Evolutionary conservation across 2,329 filamentous ascomycete genomes (phyloP).

Genomic region (Metarhizium guizhouense): DNA sequence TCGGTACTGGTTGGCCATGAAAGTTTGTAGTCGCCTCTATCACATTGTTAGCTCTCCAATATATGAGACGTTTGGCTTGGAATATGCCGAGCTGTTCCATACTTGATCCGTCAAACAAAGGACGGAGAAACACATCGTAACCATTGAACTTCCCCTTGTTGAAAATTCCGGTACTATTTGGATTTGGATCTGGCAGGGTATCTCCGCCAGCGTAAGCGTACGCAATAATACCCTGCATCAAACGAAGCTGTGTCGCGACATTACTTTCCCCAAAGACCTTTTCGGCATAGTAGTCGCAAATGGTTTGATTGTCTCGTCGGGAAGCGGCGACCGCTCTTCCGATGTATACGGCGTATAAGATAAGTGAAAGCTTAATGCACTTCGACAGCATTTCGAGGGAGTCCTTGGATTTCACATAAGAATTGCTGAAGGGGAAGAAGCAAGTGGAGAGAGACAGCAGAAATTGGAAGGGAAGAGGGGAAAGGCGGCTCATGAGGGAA

Average conservation of each 20-base stretch:
- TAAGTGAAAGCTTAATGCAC: background rate
- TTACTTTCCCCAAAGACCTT: constrained; percentile 15
- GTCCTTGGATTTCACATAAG: background rate
- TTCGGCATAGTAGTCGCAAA: constrained; percentile 23
- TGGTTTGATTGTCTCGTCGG: constrained; percentile 8
- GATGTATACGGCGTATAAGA: background rate
- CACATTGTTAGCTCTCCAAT: background rate
- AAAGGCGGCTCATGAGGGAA: background rate
- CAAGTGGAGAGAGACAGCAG: background rate
- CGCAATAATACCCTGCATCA: constrained; percentile 20
- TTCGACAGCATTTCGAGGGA: background rate
- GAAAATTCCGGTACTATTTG: constrained; percentile 19
- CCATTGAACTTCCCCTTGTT: constrained; percentile 15
- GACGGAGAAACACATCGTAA: constrained; percentile 14
- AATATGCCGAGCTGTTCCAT: background rate
- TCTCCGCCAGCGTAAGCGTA: constrained; percentile 19
- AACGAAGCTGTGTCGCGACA: constrained; percentile 15
- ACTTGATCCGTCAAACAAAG: constrained; percentile 23
- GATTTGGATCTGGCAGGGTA: constrained; percentile 8
- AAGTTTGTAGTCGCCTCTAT: constrained; percentile 18
- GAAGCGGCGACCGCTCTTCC: background rate
- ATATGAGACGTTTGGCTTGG: background rate
- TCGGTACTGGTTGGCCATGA: constrained; percentile 15
- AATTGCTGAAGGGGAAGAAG: background rate
- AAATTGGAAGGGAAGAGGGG: background rate